phyloP scores from a whole-genome alignment of 768 basidiomycete species.

The Auriscalpium orientale region DNA sequence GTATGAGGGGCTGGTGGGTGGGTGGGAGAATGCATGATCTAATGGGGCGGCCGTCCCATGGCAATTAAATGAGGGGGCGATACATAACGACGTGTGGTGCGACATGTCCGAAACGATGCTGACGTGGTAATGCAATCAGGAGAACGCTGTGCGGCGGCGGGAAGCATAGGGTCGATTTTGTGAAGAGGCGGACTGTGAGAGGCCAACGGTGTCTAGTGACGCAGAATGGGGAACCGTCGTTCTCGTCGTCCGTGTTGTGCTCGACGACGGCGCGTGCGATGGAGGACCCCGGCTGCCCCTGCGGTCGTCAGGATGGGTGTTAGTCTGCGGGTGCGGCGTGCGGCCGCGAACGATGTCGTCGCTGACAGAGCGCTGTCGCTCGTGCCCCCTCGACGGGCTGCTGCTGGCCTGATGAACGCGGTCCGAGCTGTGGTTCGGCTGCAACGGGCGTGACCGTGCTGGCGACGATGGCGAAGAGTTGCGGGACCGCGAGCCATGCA shows the following conservation, averaged over 20 bases:
- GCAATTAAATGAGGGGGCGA: background rate
- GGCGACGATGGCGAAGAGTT: background rate
- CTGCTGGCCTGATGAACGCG: slow-evolving; percentile 1
- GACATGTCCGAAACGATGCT: background rate
- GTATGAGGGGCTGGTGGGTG: background rate
- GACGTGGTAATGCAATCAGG: background rate
- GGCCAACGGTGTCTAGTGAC: background rate
- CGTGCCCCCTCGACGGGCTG: slow-evolving; percentile 1
- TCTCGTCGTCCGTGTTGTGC: background rate
- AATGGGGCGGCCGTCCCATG: background rate
- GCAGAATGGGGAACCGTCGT: background rate
- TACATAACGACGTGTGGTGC: background rate
- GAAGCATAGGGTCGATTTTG: background rate
- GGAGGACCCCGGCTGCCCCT: background rate
- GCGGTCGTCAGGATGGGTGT: background rate
- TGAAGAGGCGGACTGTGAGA: background rate
- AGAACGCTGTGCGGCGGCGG: slow-evolving; percentile 1
- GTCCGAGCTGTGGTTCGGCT: slow-evolving; percentile 9
- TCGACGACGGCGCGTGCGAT: background rate
- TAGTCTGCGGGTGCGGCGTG: background rate
- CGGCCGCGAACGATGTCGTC: slow-evolving; percentile 3
- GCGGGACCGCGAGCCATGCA: slow-evolving; percentile 12
- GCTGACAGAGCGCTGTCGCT: slow-evolving; percentile 12
- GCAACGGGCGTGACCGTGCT: background rate
- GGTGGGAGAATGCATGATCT: slow-evolving; percentile 1